Base-by-base conservation (phyloP, 2,329 filamentous ascomycete genomes). In the Aureobasidium vineae region DNA sequence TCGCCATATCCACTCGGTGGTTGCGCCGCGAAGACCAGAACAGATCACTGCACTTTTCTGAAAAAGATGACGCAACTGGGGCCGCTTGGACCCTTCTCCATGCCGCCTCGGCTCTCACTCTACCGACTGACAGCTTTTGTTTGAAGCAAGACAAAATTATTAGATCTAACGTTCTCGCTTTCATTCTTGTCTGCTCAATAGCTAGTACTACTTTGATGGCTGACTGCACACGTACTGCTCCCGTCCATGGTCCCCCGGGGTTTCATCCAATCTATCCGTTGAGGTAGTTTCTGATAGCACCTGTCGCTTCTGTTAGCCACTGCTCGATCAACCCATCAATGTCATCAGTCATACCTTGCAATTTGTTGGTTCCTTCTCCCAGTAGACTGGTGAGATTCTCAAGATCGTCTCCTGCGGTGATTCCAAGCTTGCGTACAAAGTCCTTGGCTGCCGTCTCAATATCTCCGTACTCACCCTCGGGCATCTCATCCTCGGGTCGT, bases 371-470 rank as follows among this genome's bases (percentile, higher is more conserved):
- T 49, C 92, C 94, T 73, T 97, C 92, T 36, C 94, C 95, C 5
- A 97, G 81, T 69, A 92, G 84, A 71, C 88, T 87, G 28, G 88
- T 90, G 72, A 98, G 78, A 77, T 97, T 97, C 78, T 99, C 95
- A 66, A 99, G 80, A 77, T 99, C 95, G 75, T 99, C 95, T 66
- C 92, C 93, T 28, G 95, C 94, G 4, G 94, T 98, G 72, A 97
- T 90, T 59, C 95, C 95, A 75, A 98, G 97, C 75, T 91, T 92
- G 74, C 95, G 88, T 38, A 98, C 88, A 79, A 98, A 96, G 78
- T 99, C 95, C 81, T 95, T 97, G 68, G 95, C 95, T 0, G 92
- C 92, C n/a, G 82, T 85, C 80, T 99, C 95, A 67, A 99, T 81
- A 74, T 97, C 93, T 54, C 93, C 92, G 71, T 97, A 97, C 53